Evolutionary conservation across 148 eudicot genomes (phyloP).

Genomic region (Rhododendron kiyosumense): DNA sequence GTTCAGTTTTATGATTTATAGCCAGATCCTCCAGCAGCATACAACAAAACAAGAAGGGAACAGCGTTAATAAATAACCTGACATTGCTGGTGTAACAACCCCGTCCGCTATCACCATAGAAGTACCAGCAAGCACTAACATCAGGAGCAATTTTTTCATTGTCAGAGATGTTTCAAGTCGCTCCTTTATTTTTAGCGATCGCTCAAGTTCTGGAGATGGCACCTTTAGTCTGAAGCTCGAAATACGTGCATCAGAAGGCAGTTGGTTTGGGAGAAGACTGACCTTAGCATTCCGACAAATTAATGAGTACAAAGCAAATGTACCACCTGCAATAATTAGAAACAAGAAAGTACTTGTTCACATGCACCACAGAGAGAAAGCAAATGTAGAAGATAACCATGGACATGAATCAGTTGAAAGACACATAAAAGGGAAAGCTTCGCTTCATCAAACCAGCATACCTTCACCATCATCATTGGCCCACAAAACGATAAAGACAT

Average conservation of each 20-base stretch:
- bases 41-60: constrained; percentile 2
- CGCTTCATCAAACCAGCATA: constrained; percentile 26
- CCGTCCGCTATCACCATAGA: constrained; percentile 98
- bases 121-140: constrained; percentile 92
- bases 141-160: constrained; percentile 77
- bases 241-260: constrained; percentile 87
- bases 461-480: constrained; percentile 99
- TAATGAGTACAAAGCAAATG: constrained; percentile 91
- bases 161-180: constrained; percentile 69
- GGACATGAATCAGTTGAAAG: not conserved
- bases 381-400: not conserved
- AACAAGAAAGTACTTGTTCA: constrained; percentile 8
- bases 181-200: constrained; percentile 89
- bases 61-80: constrained; percentile 45
- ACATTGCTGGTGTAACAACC: constrained; percentile 96
- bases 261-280: constrained; percentile 93
- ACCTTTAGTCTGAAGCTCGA: constrained; percentile 96
- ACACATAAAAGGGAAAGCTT: not conserved
- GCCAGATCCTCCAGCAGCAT: not conserved
- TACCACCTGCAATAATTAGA: constrained; percentile 73
- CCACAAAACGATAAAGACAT: constrained; percentile 85
- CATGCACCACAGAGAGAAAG: constrained; percentile 9
- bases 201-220: constrained; percentile 96
- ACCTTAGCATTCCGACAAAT: constrained; percentile 97
- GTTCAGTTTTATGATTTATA: not conserved